Evolutionary conservation across 495 filamentous ascomycete genomes (phyloP), one percentile per base, ranked within the genome.

Genomic region (Hypoxylon perforatum): DNA sequence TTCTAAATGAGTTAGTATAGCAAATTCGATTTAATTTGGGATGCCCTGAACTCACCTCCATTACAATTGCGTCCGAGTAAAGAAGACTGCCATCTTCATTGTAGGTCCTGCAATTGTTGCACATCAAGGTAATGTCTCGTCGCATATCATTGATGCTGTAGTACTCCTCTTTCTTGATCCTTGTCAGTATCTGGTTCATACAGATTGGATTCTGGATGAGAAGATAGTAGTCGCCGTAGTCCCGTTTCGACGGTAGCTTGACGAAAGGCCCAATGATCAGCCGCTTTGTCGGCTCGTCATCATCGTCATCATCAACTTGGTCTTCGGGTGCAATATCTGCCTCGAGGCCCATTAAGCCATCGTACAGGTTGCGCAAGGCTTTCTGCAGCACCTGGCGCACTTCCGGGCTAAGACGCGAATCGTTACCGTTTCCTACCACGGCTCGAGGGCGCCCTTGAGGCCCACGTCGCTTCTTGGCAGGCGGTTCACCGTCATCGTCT

Each of bases 141-240:
- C 88, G 81, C 84, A 98, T 91, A 63, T 92, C 91, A 63, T 81
- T 87, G 57, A 97, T 76, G 71, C 83, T 90, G 64, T 87, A 87
- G 75, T 98, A 99, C 65, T 97, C 91, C 61, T 94, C 90, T 65
- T 90, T 92, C 81, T 96, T 96, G 76, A 99, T 96, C 81, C 91
- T 93, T 75, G 90, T 93, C 76, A 89, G 86, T 71, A 99, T 96
- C 77, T 91, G 87, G 36, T 95, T 92, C 88, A 97, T 96, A 61
- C 90, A 92, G 73, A 99, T 97, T 0, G 95, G 95, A 25, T 90
- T 88, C 67, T 88, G 86, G 75, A 98, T 98, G 75, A 97, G 87
- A 75, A 92, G 78, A 76, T 97, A 98, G 75, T 99, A 99, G 69
- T 97, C 93, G 5, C 91, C 89, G 74, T 94, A 98, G 23, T 90